These are phyloP conservation scores for Carallia brachiata DNA, from an alignment of 345 rosid species.

Conservation along the genomic window DNA sequence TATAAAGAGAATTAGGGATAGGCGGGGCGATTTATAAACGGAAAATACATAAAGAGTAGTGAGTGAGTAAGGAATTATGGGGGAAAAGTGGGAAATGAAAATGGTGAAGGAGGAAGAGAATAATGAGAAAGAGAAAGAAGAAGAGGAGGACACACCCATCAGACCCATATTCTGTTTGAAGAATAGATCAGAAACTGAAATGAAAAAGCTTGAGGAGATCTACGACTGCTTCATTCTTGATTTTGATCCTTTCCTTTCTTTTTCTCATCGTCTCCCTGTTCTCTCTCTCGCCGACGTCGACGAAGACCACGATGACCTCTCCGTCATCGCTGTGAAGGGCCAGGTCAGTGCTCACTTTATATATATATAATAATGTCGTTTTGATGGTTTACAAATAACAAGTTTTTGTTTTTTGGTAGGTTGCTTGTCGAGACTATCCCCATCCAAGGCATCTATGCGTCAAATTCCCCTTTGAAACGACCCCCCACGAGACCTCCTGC, in stretches of 20 bases:
- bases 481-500: constrained; percentile 45
- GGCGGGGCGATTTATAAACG: no score
- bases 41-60: no score
- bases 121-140: no score
- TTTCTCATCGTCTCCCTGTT: constrained; percentile 1
- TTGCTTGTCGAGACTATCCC: constrained; percentile 80
- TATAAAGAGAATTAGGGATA: no score
- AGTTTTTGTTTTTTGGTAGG: constrained; percentile 22
- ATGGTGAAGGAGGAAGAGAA: no score
- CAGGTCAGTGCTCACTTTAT: constrained; percentile 17
- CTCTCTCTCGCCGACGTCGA: constrained; percentile 22
- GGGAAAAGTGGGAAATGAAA: no score
- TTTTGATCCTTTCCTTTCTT: constrained; percentile 48
- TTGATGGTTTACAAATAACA: neutral
- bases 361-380: neutral
- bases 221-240: constrained; percentile 68
- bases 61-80: no score
- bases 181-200: constrained; percentile 28
- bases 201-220: constrained; percentile 38
- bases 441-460: constrained; percentile 68
- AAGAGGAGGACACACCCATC: constrained; percentile 16
- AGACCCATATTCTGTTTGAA: constrained; percentile 38
- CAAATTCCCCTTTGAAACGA: constrained; percentile 51
- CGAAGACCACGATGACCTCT: neutral
- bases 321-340: constrained; percentile 43